Evolutionary conservation across 1,139 yeast genomes (phyloP), one percentile per base, ranked within the genome.

Genomic region (Pichia terricola): DNA sequence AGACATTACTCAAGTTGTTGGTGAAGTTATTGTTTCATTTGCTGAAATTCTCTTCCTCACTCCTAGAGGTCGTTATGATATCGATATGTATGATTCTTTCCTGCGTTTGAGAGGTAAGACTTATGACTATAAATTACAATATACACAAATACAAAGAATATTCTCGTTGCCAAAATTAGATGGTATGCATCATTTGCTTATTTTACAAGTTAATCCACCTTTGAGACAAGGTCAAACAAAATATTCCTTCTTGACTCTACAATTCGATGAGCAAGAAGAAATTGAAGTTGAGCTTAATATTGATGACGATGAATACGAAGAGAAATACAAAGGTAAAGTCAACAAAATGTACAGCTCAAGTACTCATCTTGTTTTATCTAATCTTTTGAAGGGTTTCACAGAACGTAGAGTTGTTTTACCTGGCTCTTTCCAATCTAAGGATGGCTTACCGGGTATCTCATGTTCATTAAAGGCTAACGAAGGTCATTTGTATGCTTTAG

Each of bases 1-100:
- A n/a, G 94, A 86, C 54, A 86, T 91, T 61, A 97, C 97, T 31
- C 94, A 83, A 63, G 94, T 82, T 45, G 85, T 95, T 1, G 98
- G 97, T 38, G 96, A 89, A 54, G 94, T 96, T n/a, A 84, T 94
- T 62, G 96, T 88, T 3, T 83, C 96, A 4, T 88, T 91, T 68
- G 78, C 86, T 44, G 97, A 89, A 58, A 81, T 88, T 9, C 73
- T 91, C 60, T 88, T 91, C 73, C 77, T 94, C 49, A 94, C 98
- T 1, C 99, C 99, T 56, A 80, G 95, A 74, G 98, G 98, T 56
- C 91, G 98, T 65, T 91, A 89, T 64, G 98, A 94, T 63, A 84
- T 91, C 56, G 97, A 89, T 64, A 83, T 91, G 82, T 91, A 86
- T 65, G 81, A 87, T 38, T 77, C 79, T 28, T 85, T 94, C 38